These are phyloP conservation scores for Alnus glutinosa DNA, from an alignment of 306 rosid genomes.

Conservation along the genomic window DNA sequence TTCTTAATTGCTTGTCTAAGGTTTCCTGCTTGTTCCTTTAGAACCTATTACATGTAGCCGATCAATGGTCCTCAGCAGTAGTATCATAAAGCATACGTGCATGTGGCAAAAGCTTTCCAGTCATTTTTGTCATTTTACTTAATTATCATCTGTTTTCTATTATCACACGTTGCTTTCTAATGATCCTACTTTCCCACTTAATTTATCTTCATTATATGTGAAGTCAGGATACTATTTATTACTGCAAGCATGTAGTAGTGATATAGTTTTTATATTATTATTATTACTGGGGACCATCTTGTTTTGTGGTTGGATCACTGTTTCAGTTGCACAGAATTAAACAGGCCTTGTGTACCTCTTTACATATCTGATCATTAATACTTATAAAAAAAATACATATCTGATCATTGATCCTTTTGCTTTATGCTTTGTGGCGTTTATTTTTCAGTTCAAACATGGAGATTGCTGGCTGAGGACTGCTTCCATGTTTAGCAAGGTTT, in stretches of 20 bases:
- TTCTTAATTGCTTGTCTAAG: no score
- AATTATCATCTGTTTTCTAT: no score
- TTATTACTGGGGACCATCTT: background rate
- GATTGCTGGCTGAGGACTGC: background rate
- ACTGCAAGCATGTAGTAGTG: no score
- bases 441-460: conserved; percentile 9
- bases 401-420: background rate
- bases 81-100: no score
- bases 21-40: no score
- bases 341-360: background rate
- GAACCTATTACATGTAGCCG: no score
- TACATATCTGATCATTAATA: background rate
- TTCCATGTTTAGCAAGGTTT: background rate
- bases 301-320: background rate
- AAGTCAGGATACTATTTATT: background rate
- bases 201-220: background rate
- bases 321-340: background rate
- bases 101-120: no score
- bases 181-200: no score
- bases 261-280: no score
- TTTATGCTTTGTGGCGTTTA: background rate
- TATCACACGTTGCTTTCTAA: no score
- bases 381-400: background rate
- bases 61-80: no score
- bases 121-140: no score